A percentile compares a stretch with the other conserved stretches of the same genome.
phyloP scores from a whole-genome alignment of 2,329 filamentous ascomycete genomes.

The Lachnellula arida region DNA sequence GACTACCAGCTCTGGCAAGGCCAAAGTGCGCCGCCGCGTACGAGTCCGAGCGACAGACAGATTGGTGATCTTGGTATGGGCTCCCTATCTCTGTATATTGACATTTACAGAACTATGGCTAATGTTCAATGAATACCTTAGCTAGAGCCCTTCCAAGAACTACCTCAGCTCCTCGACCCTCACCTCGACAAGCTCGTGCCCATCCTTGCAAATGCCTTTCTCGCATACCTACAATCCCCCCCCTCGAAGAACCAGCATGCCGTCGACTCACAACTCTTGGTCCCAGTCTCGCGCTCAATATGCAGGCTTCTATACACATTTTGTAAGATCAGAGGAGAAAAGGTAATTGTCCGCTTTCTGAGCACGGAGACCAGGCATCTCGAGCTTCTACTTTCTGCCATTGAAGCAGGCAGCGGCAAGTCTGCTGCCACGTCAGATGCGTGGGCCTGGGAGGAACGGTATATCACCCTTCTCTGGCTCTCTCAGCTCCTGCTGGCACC shows the following conservation, averaged over 20 bases:
- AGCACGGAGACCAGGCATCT: constrained; percentile 85
- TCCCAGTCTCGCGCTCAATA: constrained; percentile 52
- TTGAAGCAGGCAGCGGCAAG: constrained; percentile 49
- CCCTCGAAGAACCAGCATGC: constrained; percentile 35
- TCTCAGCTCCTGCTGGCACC: constrained; percentile 78
- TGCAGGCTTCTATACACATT: constrained; percentile 80
- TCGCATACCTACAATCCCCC: constrained; percentile 57
- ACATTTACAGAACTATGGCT: constrained; percentile 14
- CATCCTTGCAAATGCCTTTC: constrained; percentile 68
- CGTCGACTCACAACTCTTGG: constrained; percentile 23
- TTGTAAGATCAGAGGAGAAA: constrained; percentile 91
- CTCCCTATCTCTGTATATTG: neutral
- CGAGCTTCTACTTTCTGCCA: constrained; percentile 69
- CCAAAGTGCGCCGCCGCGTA: constrained; percentile 44
- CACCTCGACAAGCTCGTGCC: constrained; percentile 73
- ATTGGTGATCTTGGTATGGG: constrained; percentile 42
- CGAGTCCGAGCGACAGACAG: constrained; percentile 45
- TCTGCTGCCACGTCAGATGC: constrained; percentile 18
- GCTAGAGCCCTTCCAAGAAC: constrained; percentile 90
- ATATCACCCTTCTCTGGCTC: constrained; percentile 83
- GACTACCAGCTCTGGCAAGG: constrained; percentile 40
- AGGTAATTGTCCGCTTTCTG: constrained; percentile 85
- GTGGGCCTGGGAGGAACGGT: constrained; percentile 83
- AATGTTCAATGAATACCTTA: constrained; percentile 7
- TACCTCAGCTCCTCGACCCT: constrained; percentile 87